Evolutionary conservation across 1,284 basidiomycete species (phyloP), one percentile per base, ranked within the genome.

Genomic region (Gomphus bonarii): DNA sequence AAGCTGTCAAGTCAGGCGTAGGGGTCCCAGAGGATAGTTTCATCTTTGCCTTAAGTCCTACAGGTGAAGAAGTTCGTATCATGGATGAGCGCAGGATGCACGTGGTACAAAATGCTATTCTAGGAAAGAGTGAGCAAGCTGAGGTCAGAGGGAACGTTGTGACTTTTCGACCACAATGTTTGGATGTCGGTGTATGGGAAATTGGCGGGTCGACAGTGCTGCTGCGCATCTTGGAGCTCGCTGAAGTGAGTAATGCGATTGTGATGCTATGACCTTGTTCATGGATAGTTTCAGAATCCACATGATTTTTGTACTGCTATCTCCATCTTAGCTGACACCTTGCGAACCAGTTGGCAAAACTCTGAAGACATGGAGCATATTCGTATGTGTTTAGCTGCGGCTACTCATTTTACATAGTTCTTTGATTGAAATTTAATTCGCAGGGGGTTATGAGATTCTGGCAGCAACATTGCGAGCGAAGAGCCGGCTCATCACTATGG

Each of bases 301-400:
- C 85, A 85, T 60, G 85, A 93, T 63, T 68, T 97, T 3, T 85
- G 83, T 0, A 74, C 82, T 30, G 78, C 89, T 0, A 69, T 95
- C 14, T 73, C 81, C 3, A 80, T 97, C 22, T 71, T 97, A 36
- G 77, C 82, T 5, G 88, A 94, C 64, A 81, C 87, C 5, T 69
- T 95, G 40, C 80, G 81, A 60, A 84, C 88, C 62, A 90, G 83
- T 64, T 97, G 95, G 95, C 81, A 89, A 64, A 91, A 90, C 64
- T 92, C 88, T 43, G 92, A 94, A 65, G 91, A 94, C 65, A 91
- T 93, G 84, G 91, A 95, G 66, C 74, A 84, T 36, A 72, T 93
- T 48, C 81, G 90, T 88, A 65, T 66, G 84, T 74, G 11, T 38
- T 59, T 7, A 12, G 3, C 18, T 35, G 33, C 14, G 9, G 1